Evolutionary conservation across 2,329 filamentous ascomycete species (phyloP).

Genomic region (Ophiostoma novo-ulmi): DNA sequence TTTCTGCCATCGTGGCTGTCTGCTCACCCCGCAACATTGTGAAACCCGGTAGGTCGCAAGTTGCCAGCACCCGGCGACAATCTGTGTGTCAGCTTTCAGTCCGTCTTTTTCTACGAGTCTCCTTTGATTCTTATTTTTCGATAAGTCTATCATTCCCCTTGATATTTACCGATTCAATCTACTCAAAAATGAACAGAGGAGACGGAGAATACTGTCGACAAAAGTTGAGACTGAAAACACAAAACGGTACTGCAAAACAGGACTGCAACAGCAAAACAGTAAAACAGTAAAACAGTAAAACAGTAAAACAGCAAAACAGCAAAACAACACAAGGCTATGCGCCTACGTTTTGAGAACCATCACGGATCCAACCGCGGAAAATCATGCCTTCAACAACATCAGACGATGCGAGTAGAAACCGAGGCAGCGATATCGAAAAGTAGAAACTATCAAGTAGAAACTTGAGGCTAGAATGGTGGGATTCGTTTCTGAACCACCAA

Average conservation of each 20-base stretch:
- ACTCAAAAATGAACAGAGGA: not conserved
- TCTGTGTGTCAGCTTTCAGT: constrained; percentile 19
- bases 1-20: not conserved
- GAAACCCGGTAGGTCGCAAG: constrained; percentile 23
- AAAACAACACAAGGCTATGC: not conserved
- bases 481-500: too few relatives aligned
- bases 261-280: not conserved
- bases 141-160: not conserved
- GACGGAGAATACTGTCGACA: not conserved
- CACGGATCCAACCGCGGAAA: not conserved
- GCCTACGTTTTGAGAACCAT: not conserved
- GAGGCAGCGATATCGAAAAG: not conserved
- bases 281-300: not conserved
- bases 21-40: constrained; percentile 4
- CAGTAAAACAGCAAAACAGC: not conserved
- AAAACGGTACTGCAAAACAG: not conserved
- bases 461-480: too few relatives aligned
- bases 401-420: not conserved
- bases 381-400: not conserved
- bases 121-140: not conserved
- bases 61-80: constrained; percentile 21
- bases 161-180: not conserved
- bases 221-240: not conserved
- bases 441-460: too few relatives aligned
- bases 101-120: not conserved